Evolutionary conservation across 2,329 filamentous ascomycete genomes (phyloP), one percentile per base, ranked within the genome.

Genomic region (Pseudocercospora eumusae): DNA sequence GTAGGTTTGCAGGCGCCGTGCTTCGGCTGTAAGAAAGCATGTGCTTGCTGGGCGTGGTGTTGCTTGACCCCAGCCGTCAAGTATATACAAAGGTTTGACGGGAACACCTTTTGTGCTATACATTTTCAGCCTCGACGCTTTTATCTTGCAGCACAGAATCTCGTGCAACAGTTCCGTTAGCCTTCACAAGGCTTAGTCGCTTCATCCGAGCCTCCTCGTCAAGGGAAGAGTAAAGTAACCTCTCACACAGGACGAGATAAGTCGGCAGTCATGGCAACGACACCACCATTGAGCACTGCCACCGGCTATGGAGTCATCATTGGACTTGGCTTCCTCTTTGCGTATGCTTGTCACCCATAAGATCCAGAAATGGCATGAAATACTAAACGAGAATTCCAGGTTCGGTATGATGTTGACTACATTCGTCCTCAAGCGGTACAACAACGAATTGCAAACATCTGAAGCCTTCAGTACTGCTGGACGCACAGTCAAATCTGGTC

Each of bases 381-480:
- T 3, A 33, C 56, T 55, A 33, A 31, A 15, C 5, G 5, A 9
- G 8, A 21, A 50, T 31, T 13, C 1, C 57, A 77, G 75, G 42
- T 78, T 92, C 62, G 86, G 88, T 64, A 91, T 90, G 88, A 90
- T 90, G 70, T 77, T 85, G 57, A 87, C 87, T n/a, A 91, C 88
- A 1, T 88, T 87, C 75, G 82, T 89, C 27, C 78, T 91, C 61
- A 88, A 87, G 71, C 80, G 86, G 73, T 89, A 88, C 73, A 87
- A 88, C 71, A 82, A 87, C 80, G 92, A 95, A 75, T 80, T 93
- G 2, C 92, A 96, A 75, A 96, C 93, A 0, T 93, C 90, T 0
- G 92, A 96, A 78, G 95, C 92, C 86, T 96, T 96, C 81, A 92
- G 85, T 66, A 96, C 92, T 0, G 92, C 92, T 55, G 92, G 92